phyloP scores from a whole-genome alignment of 805 yeast genomes.

The Ogataea saltuana region DNA sequence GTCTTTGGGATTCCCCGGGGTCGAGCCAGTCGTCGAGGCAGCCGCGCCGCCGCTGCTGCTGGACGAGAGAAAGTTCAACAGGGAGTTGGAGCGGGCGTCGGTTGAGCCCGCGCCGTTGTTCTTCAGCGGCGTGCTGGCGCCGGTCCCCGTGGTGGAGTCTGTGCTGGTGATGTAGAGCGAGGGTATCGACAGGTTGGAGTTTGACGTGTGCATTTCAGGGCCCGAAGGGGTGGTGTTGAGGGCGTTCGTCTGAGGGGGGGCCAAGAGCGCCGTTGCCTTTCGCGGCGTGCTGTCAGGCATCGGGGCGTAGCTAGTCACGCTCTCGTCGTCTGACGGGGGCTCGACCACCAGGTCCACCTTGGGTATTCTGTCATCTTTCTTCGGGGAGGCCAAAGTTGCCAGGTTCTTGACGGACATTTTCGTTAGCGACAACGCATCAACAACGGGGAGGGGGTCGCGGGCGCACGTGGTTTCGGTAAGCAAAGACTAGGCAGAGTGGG shows the following conservation, averaged over 20 bases:
- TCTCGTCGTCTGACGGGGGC: slow-evolving; percentile 6
- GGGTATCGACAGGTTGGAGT: slow-evolving; percentile 15
- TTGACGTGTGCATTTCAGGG: slow-evolving; percentile 9
- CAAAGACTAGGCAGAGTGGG: too few relatives aligned
- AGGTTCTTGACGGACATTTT: neutral
- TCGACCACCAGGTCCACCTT: slow-evolving; percentile 1
- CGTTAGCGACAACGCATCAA: too few relatives aligned
- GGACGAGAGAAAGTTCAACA: slow-evolving; percentile 10
- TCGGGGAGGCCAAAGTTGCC: neutral
- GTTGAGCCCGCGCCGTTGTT: neutral
- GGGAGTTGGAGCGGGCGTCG: slow-evolving; percentile 13
- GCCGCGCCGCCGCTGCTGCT: slow-evolving; percentile 10
- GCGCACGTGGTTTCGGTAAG: too few relatives aligned
- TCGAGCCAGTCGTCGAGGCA: neutral
- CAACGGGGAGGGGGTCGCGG: too few relatives aligned
- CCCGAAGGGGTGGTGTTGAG: neutral
- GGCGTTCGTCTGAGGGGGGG: neutral
- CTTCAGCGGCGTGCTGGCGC: slow-evolving; percentile 5
- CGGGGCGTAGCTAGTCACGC: neutral
- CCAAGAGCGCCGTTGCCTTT: neutral
- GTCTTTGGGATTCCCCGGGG: neutral
- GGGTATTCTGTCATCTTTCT: slow-evolving; percentile 3
- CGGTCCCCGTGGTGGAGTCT: neutral
- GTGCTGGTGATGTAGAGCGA: slow-evolving; percentile 12
- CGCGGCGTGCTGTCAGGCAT: neutral